Base-by-base conservation (phyloP, 2,329 filamentous ascomycete genomes). In the Fonsecaea nubica region DNA sequence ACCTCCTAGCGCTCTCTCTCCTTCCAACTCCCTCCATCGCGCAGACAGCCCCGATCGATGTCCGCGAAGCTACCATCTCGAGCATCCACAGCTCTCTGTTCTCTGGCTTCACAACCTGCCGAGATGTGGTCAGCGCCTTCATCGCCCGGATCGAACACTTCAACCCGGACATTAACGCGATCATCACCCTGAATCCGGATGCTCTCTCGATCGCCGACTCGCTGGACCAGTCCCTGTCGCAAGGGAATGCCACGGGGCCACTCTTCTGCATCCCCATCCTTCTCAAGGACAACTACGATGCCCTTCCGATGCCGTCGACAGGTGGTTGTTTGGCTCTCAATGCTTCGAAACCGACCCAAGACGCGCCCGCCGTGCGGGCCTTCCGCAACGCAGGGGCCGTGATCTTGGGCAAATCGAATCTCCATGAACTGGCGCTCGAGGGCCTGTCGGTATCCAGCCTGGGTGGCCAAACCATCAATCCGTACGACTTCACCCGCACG, bases 241-340 rank as follows among this genome's bases (percentile, higher is more conserved):
- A 78, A 2, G 82, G 82, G 2, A 86, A 87, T 72, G 77, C 79
- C 30, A 82, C 81, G 0, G 83, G 81, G 0, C 73, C 81, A 0
- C 77, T 90, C 1, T 87, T 89, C 74, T 88, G 87, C 72, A 80
- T 90, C 18, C 87, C 88, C 0, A 75, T 89, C 12, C 73, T 90
- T 4, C 76, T 90, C 5, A 90, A 90, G 74, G 88, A 90, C 76
- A 90, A 89, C 72, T 88, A 84, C 72, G 83, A 88, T 63, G 85
- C 85, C 0, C 69, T 75, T 0, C 81, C 82, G 21, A 83, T 87
- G 76, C 82, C 82, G 52, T 90, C 87, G 0, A 89, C 86, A 0
- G 87, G 84, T 0, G 85, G 82, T 4, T 84, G 79, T 66, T 71
- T 82, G 7, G 84, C 81, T 4, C 76, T 90, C 8, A 80, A 80